Evolutionary conservation across 345 rosid genomes (phyloP).

Genomic region (Cardamine chenopodiifolia): DNA sequence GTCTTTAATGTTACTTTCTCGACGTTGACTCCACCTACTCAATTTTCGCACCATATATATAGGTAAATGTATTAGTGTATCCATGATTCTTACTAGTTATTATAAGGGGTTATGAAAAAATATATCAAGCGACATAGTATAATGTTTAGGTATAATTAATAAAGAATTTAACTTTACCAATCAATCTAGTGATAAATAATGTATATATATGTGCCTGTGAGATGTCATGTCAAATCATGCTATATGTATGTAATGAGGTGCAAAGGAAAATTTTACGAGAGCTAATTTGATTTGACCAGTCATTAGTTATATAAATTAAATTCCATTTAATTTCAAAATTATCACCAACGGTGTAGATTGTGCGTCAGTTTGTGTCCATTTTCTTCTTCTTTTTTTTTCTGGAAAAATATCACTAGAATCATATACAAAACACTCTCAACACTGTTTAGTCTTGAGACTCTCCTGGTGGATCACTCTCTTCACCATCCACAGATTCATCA

Average conservation of each 20-base stretch:
- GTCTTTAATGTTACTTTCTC: conserved; percentile 28
- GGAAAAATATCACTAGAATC: background rate
- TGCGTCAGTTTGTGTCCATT: background rate
- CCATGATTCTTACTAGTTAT: background rate
- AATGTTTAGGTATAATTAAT: background rate
- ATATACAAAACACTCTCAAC: conserved; percentile 7
- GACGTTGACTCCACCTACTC: conserved; percentile 38
- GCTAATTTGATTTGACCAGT: background rate
- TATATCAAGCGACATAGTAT: background rate
- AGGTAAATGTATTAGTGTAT: conserved; percentile 9
- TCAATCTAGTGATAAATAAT: background rate
- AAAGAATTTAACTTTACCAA: background rate
- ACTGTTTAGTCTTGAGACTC: conserved; percentile 30
- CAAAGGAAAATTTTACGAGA: background rate
- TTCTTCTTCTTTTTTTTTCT: background rate
- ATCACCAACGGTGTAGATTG: background rate
- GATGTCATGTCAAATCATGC: background rate
- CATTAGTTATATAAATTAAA: background rate
- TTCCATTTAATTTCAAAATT: background rate
- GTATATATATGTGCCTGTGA: too few species aligned
- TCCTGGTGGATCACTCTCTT: conserved; percentile 29
- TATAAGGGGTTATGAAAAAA: background rate
- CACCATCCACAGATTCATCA: conserved; percentile 28
- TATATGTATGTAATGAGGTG: background rate
- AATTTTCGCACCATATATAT: background rate